These are phyloP conservation scores for Camellia japonica DNA, from an alignment of 148 eudicot genomes.

Conservation along the genomic window DNA sequence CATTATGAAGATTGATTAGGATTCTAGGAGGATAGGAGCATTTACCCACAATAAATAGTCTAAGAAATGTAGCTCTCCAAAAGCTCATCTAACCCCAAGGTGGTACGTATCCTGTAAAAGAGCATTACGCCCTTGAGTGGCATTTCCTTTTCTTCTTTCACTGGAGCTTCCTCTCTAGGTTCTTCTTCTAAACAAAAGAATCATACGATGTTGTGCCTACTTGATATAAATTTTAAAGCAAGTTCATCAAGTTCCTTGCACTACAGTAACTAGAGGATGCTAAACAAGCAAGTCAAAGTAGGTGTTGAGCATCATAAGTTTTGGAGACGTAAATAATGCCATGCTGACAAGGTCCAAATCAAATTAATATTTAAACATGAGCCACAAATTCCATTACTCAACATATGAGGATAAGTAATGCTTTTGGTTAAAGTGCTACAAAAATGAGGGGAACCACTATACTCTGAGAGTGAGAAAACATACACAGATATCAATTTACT, in stretches of 20 bases:
- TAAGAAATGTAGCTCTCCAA: background rate
- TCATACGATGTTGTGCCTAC: background rate
- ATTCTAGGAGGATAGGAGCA: background rate
- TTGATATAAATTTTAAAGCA: background rate
- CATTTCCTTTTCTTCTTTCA: no score
- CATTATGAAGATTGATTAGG: background rate
- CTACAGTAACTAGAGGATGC: constrained; percentile 1
- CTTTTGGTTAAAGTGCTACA: background rate
- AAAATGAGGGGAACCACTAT: background rate
- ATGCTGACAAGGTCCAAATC: background rate
- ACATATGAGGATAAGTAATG: background rate
- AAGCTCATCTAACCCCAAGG: no score
- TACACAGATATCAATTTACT: no score
- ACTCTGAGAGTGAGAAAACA: background rate
- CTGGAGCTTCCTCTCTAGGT: no score
- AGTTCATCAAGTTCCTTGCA: background rate
- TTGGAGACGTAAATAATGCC: background rate
- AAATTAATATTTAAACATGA: background rate
- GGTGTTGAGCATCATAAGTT: background rate
- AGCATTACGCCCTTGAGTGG: no score
- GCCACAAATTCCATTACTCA: background rate
- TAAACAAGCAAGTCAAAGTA: background rate
- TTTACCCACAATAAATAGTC: background rate
- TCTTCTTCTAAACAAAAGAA: background rate
- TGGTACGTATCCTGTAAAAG: no score